Evolutionary conservation across 495 filamentous ascomycete species (phyloP).

Genomic region (Ramalina intermedia): DNA sequence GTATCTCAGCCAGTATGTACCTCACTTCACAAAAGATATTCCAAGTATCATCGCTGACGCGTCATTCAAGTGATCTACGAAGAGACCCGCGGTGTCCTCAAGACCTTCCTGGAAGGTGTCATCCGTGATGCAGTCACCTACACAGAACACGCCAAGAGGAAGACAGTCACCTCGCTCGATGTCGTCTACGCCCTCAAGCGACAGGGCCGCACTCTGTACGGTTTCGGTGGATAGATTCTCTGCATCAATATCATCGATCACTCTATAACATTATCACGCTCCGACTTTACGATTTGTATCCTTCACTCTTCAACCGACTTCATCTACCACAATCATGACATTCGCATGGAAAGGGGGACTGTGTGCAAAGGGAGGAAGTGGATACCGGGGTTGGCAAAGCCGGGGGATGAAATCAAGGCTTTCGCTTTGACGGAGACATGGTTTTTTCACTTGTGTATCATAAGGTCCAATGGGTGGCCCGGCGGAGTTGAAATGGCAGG

Average conservation of each 20-base stretch:
- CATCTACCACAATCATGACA: not conserved
- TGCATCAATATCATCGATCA: not conserved
- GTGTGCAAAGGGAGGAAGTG: not conserved
- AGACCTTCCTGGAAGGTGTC: constrained; percentile 99
- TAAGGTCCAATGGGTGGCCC: constrained; percentile 10
- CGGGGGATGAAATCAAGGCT: not conserved
- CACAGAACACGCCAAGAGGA: constrained; percentile 97
- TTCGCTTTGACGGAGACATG: no score
- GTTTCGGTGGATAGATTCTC: constrained; percentile 86
- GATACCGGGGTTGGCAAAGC: constrained; percentile 7
- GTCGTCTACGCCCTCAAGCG: constrained; percentile 96
- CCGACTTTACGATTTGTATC: constrained; percentile 13
- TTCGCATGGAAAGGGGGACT: not conserved
- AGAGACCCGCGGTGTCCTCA: constrained; percentile 99
- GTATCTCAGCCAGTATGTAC: constrained; percentile 88
- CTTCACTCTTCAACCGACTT: constrained; percentile 8
- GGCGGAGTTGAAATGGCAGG: constrained; percentile 12
- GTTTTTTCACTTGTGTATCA: constrained; percentile 16
- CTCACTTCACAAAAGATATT: not conserved
- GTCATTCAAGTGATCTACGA: constrained; percentile 75
- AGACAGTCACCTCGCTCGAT: constrained; percentile 95
- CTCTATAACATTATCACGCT: not conserved
- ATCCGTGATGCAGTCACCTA: constrained; percentile 99
- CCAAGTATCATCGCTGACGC: constrained; percentile 19
- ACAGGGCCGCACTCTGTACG: constrained; percentile 91